Evolutionary conservation across 2,329 filamentous ascomycete genomes (phyloP).

Genomic region (Monosporascus sp.): DNA sequence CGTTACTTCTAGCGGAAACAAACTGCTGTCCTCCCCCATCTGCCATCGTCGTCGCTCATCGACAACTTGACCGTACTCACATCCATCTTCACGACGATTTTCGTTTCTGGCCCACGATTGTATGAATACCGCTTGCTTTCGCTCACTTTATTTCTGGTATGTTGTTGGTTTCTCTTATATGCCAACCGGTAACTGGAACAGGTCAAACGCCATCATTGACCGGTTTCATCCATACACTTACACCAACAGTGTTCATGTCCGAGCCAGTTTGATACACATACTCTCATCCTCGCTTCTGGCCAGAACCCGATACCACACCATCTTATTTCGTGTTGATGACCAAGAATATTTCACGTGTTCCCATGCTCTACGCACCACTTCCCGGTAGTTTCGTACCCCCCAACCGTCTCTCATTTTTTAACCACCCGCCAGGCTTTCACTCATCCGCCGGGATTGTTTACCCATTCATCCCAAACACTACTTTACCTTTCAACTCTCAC

Average conservation of each 20-base stretch:
- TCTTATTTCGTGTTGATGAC: too few relatives aligned
- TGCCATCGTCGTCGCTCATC: background rate
- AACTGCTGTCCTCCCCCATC: background rate
- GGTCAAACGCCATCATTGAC: background rate
- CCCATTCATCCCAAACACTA: background rate
- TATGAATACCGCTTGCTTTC: conserved; percentile 34
- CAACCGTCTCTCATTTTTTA: background rate
- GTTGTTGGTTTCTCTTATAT: conserved; percentile 4
- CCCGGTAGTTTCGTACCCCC: too few relatives aligned
- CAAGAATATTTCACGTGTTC: too few relatives aligned
- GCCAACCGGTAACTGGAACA: conserved; percentile 4
- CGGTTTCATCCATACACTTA: background rate
- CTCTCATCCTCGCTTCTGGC: too few relatives aligned
- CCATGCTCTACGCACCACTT: too few relatives aligned
- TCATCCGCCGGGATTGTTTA: too few relatives aligned
- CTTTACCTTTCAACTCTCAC: background rate
- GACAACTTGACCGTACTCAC: conserved; percentile 9
- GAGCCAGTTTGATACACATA: too few relatives aligned
- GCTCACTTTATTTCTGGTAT: conserved; percentile 21
- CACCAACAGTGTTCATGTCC: background rate
- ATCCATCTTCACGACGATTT: conserved; percentile 14
- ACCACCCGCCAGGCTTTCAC: background rate
- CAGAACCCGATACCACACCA: too few relatives aligned
- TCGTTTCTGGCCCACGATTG: conserved; percentile 24
- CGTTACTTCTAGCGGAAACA: background rate